These are phyloP conservation scores for Wickerhamomyces tratensis DNA, from an alignment of 805 yeast genomes.

Conservation along the genomic window DNA sequence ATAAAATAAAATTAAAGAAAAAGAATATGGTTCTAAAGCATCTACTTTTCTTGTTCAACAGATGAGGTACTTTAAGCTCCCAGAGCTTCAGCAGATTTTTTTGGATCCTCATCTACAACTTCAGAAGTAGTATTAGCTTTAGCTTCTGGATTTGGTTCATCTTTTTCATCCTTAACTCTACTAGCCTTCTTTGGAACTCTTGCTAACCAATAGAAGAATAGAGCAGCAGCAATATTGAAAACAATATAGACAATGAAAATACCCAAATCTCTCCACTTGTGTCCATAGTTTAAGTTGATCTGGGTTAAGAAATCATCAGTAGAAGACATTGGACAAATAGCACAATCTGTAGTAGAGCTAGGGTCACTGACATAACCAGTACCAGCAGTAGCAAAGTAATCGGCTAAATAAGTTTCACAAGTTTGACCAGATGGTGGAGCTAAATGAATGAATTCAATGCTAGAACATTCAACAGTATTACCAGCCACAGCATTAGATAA, in stretches of 20 bases:
- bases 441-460: slow-evolving; percentile 36
- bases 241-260: slow-evolving; percentile 35
- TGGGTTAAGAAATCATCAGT: slow-evolving; percentile 52
- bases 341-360: slow-evolving; percentile 46
- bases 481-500: slow-evolving; percentile 48
- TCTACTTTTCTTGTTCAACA: too few relatives aligned
- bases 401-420: slow-evolving; percentile 44
- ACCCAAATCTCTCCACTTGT: slow-evolving; percentile 63
- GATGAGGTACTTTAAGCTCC: background rate
- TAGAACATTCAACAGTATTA: slow-evolving; percentile 35
- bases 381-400: slow-evolving; percentile 23
- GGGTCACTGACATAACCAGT: slow-evolving; percentile 9
- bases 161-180: slow-evolving; percentile 18
- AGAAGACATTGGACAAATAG: slow-evolving; percentile 43
- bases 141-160: background rate
- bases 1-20: too few relatives aligned
- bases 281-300: slow-evolving; percentile 28
- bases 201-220: slow-evolving; percentile 48
- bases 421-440: slow-evolving; percentile 45
- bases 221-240: slow-evolving; percentile 31
- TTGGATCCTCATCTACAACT: background rate
- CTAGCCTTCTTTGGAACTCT: slow-evolving; percentile 63
- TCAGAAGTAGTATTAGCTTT: too few relatives aligned
- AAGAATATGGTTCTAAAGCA: too few relatives aligned
- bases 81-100: background rate